Evolutionary conservation across 306 rosid genomes (phyloP).

Genomic region (Canavalia gladiata): DNA sequence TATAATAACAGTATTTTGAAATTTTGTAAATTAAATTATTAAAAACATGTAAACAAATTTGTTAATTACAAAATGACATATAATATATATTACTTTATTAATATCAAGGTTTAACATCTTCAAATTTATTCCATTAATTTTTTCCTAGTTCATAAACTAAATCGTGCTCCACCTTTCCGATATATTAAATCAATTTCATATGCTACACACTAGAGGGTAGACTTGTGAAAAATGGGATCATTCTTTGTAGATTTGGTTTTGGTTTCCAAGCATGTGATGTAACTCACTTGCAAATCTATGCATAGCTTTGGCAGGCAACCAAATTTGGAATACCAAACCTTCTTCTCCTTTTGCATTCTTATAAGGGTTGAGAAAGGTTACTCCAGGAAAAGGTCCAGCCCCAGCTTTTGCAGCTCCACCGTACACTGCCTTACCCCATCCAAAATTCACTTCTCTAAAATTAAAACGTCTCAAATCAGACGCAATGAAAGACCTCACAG

Average conservation of each 20-base stretch:
- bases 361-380: not conserved
- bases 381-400: not conserved
- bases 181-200: too few species aligned
- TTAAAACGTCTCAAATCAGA: conserved; percentile 40
- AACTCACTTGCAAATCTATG: conserved; percentile 56
- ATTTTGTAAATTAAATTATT: too few species aligned
- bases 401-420: conserved; percentile 46
- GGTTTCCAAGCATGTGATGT: not conserved
- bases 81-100: too few species aligned
- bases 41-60: too few species aligned
- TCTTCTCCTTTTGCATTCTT: conserved; percentile 52
- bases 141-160: too few species aligned
- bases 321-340: conserved; percentile 47
- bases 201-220: not conserved
- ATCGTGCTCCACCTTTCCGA: too few species aligned
- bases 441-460: conserved; percentile 48
- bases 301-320: conserved; percentile 56
- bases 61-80: too few species aligned
- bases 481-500: conserved; percentile 3
- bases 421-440: conserved; percentile 63
- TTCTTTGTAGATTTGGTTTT: not conserved
- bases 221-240: not conserved
- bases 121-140: too few species aligned
- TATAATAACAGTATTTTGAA: too few species aligned
- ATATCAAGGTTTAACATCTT: too few species aligned